A percentile compares a stretch with the other conserved stretches of the same genome.
These are phyloP conservation scores for Wolfiporia cocos DNA, from an alignment of 1,284 basidiomycete species.

Conservation along the genomic window DNA sequence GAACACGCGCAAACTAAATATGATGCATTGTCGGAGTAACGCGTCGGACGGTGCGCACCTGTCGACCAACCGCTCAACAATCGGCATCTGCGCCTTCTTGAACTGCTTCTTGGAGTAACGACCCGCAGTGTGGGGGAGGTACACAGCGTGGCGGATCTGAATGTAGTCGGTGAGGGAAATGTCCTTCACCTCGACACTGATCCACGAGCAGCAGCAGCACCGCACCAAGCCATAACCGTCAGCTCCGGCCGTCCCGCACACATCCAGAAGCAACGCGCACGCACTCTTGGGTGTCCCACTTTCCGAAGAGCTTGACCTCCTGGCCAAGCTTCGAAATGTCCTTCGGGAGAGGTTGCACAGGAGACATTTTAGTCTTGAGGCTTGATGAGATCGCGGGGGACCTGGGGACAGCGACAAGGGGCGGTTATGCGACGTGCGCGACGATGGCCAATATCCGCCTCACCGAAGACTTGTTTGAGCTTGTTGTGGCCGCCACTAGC, in stretches of 20 bases:
- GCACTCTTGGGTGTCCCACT: slow-evolving; percentile 96
- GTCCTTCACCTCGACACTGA: slow-evolving; percentile 97
- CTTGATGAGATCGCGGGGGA: slow-evolving; percentile 19
- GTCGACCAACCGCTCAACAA: slow-evolving; percentile 98
- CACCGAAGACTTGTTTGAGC: slow-evolving; percentile 36
- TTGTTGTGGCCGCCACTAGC: slow-evolving; percentile 34
- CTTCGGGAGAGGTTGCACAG: slow-evolving; percentile 69
- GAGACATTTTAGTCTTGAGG: slow-evolving; percentile 40
- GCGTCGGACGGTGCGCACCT: slow-evolving; percentile 49
- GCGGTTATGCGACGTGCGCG: slow-evolving; percentile 17
- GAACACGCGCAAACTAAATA: not conserved
- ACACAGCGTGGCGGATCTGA: slow-evolving; percentile 97
- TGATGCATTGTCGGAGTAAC: not conserved
- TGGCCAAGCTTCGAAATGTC: slow-evolving; percentile 81
- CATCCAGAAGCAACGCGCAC: slow-evolving; percentile 29
- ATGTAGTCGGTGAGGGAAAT: slow-evolving; percentile 99
- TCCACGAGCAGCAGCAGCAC: slow-evolving; percentile 21
- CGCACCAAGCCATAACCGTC: slow-evolving; percentile 7
- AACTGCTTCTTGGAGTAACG: slow-evolving; percentile 99
- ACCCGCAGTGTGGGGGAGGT: slow-evolving; percentile 97
- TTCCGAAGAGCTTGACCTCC: slow-evolving; percentile 94
- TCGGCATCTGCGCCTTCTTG: slow-evolving; percentile 99
- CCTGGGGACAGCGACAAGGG: not conserved
- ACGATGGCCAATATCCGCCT: slow-evolving; percentile 14
- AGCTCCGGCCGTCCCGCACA: slow-evolving; percentile 11